These are phyloP conservation scores for Creolimax fragrantissima DNA, from an alignment of 78 protist genomes.

Conservation along the genomic window DNA sequence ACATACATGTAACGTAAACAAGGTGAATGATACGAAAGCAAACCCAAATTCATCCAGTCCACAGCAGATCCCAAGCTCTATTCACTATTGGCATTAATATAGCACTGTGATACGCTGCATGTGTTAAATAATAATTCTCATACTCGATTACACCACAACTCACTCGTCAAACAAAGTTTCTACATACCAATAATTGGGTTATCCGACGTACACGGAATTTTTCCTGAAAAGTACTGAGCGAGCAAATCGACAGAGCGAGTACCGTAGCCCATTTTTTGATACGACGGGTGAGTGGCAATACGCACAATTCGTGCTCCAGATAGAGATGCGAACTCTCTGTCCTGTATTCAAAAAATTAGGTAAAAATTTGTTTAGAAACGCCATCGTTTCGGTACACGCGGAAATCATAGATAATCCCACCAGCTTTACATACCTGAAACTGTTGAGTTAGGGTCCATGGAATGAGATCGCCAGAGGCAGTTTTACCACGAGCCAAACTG, in stretches of 20 bases:
- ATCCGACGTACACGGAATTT: slow-evolving; percentile 5
- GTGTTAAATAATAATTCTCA: too few relatives aligned
- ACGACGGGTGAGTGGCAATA: slow-evolving; percentile 92
- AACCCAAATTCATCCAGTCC: too few relatives aligned
- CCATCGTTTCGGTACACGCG: background rate
- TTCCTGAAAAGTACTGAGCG: slow-evolving; percentile 71
- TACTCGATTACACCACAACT: too few relatives aligned
- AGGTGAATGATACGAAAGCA: too few relatives aligned
- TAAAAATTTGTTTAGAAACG: slow-evolving; percentile 79
- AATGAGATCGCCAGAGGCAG: slow-evolving; percentile 92
- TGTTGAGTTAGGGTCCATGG: slow-evolving; percentile 97
- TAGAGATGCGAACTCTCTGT: slow-evolving; percentile 78
- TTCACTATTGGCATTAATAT: too few relatives aligned
- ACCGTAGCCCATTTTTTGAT: slow-evolving; percentile 89
- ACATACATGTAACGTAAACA: too few relatives aligned
- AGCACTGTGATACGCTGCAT: too few relatives aligned
- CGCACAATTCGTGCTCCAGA: slow-evolving; percentile 95
- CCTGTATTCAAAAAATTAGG: slow-evolving; percentile 89
- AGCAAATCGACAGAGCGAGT: slow-evolving; percentile 73
- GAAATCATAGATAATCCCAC: background rate
- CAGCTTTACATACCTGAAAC: background rate
- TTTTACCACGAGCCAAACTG: slow-evolving; percentile 59
- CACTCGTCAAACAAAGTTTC: too few relatives aligned
- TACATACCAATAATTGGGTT: background rate
- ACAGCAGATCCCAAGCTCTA: too few relatives aligned